Evolutionary conservation across 768 basidiomycete species (phyloP).

Genomic region (Melanogaster broomeanus): DNA sequence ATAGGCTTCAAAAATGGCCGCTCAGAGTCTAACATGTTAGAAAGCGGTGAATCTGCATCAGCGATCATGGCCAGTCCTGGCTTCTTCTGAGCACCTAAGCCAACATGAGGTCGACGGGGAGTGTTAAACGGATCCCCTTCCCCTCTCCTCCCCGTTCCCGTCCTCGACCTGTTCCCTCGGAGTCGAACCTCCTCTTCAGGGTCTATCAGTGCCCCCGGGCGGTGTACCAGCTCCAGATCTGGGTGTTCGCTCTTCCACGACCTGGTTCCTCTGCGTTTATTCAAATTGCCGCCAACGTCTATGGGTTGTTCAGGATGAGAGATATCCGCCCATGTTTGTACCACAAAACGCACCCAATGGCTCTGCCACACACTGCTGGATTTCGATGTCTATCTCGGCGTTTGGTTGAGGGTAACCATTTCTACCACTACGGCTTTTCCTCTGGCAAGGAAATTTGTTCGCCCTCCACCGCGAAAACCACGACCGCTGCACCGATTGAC

Average conservation of each 20-base stretch:
- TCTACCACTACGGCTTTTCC: not conserved
- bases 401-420: conserved; percentile 19
- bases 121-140: conserved; percentile 7
- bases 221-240: conserved; percentile 19
- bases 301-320: conserved; percentile 7
- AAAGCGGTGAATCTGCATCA: conserved; percentile 51
- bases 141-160: conserved; percentile 27
- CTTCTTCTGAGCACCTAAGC: not conserved
- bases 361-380: conserved; percentile 25
- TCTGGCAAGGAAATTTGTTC: not conserved
- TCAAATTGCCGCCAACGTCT: conserved; percentile 6
- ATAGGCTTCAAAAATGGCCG: conserved; percentile 69
- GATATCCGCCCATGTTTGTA: not conserved
- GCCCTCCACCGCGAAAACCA: conserved; percentile 8
- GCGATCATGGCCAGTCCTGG: not conserved
- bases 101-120: conserved; percentile 4
- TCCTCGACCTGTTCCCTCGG: conserved; percentile 19
- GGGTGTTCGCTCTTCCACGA: conserved; percentile 7
- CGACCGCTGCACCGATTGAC: conserved; percentile 21
- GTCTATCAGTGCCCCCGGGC: conserved; percentile 13
- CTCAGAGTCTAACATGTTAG: conserved; percentile 53
- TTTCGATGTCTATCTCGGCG: conserved; percentile 21
- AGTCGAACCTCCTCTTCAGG: conserved; percentile 7
- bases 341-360: conserved; percentile 15
- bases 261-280: conserved; percentile 1